Base-by-base conservation (phyloP, 164 flowering plant genomes). In the Kalanchoe fedtschenkoi region DNA sequence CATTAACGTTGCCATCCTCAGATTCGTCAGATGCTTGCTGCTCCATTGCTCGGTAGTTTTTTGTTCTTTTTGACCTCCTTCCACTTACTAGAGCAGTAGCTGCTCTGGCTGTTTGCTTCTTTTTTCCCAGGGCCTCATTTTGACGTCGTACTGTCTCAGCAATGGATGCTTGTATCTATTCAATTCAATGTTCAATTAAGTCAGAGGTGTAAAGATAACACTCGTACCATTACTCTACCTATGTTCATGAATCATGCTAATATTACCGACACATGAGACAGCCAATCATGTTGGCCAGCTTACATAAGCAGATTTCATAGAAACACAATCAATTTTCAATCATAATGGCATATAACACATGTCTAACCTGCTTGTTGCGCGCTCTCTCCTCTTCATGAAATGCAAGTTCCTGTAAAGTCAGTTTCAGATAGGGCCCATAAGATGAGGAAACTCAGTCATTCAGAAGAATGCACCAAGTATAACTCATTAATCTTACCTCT, bases 111-210 rank as follows among this genome's bases (percentile, higher is more conserved):
- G 68, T 59, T 13, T 75, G 60, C 19, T 83, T 80, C 65, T 77
- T 82, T 74, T 66, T 85, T 59, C 79, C 84, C 32, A 85, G 79
- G 56, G 92, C 99, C 79, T 88, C 96, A 33, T 88, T 67, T 74
- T 93, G 99, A 32, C 96, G 72, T 39, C 69, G 80, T 58, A 78
- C 58, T 56, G 87, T 82, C 72, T 88, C 84, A 24, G 99, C 95
- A 72, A 93, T 90, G 47, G 86, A 80, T 58, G 77, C 96, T 83
- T 93, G 99, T 68, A 93, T 88, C 99, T 93, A 78, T 68, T 61
- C 62, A 69, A 13, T 21, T 51, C 15, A 51, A 51, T 11, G 24
- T 26, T 24, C 56, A 51, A 17, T 51, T 51, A 1, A 51, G 32
- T 51, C 32, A 8, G 8, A 44, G 7, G 51, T 19, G 51, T 19